A percentile compares a stretch with the other conserved stretches of the same genome.
Conservation (phyloP, 2,329 filamentous ascomycete genomes). For the Hirsutella rhossiliensis region DNA sequence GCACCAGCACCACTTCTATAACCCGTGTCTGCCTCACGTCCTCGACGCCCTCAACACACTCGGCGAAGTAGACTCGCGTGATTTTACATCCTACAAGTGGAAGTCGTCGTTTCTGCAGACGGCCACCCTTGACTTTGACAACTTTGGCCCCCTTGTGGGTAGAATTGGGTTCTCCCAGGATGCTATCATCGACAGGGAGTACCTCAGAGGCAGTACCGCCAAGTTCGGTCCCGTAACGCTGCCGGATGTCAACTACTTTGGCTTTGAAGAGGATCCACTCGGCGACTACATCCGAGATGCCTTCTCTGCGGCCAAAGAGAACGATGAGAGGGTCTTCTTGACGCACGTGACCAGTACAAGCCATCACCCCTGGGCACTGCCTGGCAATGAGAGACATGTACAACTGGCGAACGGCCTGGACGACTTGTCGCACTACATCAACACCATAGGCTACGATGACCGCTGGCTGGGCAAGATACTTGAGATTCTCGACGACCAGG, state of each 20-base stretch:
- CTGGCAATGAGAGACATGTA: conserved; percentile 13
- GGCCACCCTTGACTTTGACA: conserved; percentile 19
- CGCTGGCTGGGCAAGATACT: conserved; percentile 19
- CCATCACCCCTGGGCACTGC: conserved; percentile 20
- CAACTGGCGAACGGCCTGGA: conserved; percentile 14
- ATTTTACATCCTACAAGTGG: conserved; percentile 16
- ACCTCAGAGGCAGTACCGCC: conserved; percentile 14
- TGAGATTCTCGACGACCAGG: conserved; percentile 16
- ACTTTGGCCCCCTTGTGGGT: conserved; percentile 16
- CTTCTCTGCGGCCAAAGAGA: conserved; percentile 16
- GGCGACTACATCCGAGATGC: conserved; percentile 20
- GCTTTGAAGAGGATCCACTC: conserved; percentile 16
- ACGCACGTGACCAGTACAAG: conserved; percentile 22
- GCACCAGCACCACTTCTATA: conserved; percentile 28
- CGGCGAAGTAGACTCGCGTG: background rate
- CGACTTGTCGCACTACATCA: conserved; percentile 20
- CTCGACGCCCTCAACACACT: conserved; percentile 20
- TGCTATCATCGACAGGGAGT: conserved; percentile 14
- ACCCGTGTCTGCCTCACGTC: conserved; percentile 30
- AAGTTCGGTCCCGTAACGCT: conserved; percentile 12
- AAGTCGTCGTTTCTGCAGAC: conserved; percentile 19
- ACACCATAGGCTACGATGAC: conserved; percentile 19
- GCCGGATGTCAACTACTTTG: conserved; percentile 18
- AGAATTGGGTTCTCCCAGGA: conserved; percentile 16
- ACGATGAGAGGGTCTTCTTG: conserved; percentile 19